phyloP scores from a whole-genome alignment of 495 filamentous ascomycete species.

The Penicillium egyptiacum region DNA sequence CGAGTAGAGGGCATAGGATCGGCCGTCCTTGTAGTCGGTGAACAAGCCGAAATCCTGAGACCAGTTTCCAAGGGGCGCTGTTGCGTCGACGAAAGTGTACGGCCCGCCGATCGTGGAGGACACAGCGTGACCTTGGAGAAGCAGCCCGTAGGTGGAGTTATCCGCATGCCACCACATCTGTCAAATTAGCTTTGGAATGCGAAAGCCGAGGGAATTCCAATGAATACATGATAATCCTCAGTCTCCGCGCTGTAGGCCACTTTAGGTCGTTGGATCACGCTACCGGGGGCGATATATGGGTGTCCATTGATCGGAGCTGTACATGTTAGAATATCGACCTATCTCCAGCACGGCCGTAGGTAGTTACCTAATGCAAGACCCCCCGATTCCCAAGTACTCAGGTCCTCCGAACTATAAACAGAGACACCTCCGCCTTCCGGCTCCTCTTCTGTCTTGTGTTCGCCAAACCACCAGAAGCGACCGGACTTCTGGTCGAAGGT shows the following conservation, averaged over 20 bases:
- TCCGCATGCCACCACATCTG: slow-evolving; percentile 35
- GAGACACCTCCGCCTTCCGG: slow-evolving; percentile 30
- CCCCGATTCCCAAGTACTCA: slow-evolving; percentile 24
- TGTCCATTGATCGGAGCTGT: slow-evolving; percentile 27
- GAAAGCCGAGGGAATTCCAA: too few species aligned
- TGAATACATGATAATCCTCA: slow-evolving; percentile 25
- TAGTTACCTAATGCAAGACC: slow-evolving; percentile 25
- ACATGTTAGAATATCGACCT: neutral
- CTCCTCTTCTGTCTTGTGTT: slow-evolving; percentile 28
- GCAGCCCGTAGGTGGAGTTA: slow-evolving; percentile 29
- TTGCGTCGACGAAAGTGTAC: slow-evolving; percentile 29
- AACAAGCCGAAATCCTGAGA: slow-evolving; percentile 32
- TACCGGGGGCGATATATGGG: slow-evolving; percentile 22
- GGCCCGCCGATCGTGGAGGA: slow-evolving; percentile 22
- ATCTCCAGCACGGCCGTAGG: neutral
- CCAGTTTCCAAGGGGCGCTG: slow-evolving; percentile 33
- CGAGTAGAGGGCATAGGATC: slow-evolving; percentile 28
- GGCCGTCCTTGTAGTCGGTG: slow-evolving; percentile 25
- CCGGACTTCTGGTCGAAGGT: slow-evolving; percentile 24
- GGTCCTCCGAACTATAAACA: slow-evolving; percentile 29
- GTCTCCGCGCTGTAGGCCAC: slow-evolving; percentile 28
- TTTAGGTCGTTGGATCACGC: slow-evolving; percentile 31
- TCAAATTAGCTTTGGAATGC: neutral
- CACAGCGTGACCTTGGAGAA: slow-evolving; percentile 27
- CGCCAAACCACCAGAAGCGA: slow-evolving; percentile 33